Base-by-base conservation (phyloP, 1,284 basidiomycete species). In the Meripilus lineatus region DNA sequence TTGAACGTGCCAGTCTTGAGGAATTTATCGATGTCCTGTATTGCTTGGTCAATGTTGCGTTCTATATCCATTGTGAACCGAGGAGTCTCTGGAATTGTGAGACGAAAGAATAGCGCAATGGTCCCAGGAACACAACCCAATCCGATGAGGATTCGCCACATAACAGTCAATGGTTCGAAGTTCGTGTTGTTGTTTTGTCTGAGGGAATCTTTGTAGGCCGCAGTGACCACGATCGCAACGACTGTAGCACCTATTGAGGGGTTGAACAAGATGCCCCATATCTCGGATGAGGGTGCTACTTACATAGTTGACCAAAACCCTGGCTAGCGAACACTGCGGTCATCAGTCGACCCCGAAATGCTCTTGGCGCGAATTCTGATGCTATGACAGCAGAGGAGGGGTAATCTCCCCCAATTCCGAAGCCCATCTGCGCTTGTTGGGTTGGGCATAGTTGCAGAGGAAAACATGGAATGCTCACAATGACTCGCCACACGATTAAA, bases 41-140 rank as follows among this genome's bases (percentile, higher is more conserved):
- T 58, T 4, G 87, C 87, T 60, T 85, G 82, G 56, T 78, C 71
- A 50, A 91, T 75, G 65, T 92, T 89, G 44, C 87, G 79, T 67
- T 91, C 86, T 54, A 93, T 78, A 66, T 92, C 89, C 84, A 93
- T 89, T 44, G 89, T 93, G 75, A 87, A 93, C 51, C 89, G 85
- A 25, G 89, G 79, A 0, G 84, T 86, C 62, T 88, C 84, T 11
- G 84, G 83, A 50, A 88, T 84, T 15, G 82, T 86, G 13, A 89
- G 72, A 52, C 85, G 84, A 75, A 84, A 84, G 68, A 84, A 87
- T 33, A 88, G 74, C 4, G 84, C 84, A 41, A 82, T 58, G 22
- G 68, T 67, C 38, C 74, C 84, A 2, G 85, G 85, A 17, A 89
- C 70, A 38, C 81, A 79, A 33, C 83, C 83, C 32, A 87, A 68